These are phyloP conservation scores for Magnaporthales sp. DNA, from an alignment of 2,329 filamentous ascomycete species.

Conservation along the genomic window DNA sequence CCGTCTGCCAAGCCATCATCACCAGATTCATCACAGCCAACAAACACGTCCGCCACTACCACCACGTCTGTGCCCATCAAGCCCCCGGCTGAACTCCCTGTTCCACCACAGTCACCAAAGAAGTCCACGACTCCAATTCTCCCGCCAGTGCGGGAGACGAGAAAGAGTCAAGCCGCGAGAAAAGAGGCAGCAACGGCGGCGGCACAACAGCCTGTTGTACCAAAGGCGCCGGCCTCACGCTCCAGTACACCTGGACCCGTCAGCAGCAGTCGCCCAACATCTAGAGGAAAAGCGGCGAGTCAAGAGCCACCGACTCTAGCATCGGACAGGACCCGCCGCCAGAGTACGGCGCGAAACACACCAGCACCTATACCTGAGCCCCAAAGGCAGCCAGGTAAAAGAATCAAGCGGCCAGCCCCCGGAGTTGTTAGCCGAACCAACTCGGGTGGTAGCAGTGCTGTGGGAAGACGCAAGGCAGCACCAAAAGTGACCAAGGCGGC, in stretches of 20 bases:
- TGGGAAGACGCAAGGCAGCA: constrained; percentile 63
- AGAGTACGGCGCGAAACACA: constrained; percentile 49
- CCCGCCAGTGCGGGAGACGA: constrained; percentile 23
- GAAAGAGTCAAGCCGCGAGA: constrained; percentile 18
- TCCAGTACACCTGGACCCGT: constrained; percentile 15
- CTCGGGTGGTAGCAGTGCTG: constrained; percentile 54
- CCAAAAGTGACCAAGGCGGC: constrained; percentile 50
- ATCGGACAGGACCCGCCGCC: constrained; percentile 43
- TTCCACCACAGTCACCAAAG: constrained; percentile 18
- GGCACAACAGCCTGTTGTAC: constrained; percentile 9
- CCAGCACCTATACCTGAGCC: constrained; percentile 38
- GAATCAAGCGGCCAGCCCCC: constrained; percentile 62
- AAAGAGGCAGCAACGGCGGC: constrained; percentile 8
- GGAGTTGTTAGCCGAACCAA: constrained; percentile 59
- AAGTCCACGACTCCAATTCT: constrained; percentile 25
- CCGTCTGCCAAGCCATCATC: not conserved
- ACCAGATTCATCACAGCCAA: constrained; percentile 9
- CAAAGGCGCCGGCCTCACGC: constrained; percentile 12
- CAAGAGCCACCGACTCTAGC: constrained; percentile 43
- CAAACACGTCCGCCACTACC: constrained; percentile 9
- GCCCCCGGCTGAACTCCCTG: constrained; percentile 20
- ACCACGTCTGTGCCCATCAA: constrained; percentile 18
- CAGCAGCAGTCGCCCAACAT: constrained; percentile 37
- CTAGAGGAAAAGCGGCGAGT: constrained; percentile 43
- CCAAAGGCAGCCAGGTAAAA: constrained; percentile 32